Evolutionary conservation across 176 grass and related monocot genomes (phyloP).

Genomic region (Dendrocalamus sinicus): DNA sequence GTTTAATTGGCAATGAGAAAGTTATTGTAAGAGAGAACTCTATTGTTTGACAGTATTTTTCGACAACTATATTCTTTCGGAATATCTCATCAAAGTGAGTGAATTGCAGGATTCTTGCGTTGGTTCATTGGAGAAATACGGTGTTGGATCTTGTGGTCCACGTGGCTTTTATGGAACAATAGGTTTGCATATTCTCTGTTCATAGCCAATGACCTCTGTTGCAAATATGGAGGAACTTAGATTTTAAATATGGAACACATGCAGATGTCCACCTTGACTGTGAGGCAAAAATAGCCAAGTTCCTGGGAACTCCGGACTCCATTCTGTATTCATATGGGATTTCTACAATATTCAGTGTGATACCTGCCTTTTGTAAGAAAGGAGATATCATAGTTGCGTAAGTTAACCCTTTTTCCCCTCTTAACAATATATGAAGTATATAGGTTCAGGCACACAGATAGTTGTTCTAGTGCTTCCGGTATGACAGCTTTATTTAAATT

Average conservation of each 20-base stretch:
- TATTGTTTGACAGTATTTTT: slow-evolving; percentile 43
- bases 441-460: background rate
- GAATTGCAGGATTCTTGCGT: slow-evolving; percentile 76
- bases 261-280: slow-evolving; percentile 98
- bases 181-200: slow-evolving; percentile 58
- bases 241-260: slow-evolving; percentile 39
- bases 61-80: background rate
- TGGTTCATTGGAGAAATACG: slow-evolving; percentile 93
- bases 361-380: slow-evolving; percentile 98
- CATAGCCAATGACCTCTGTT: slow-evolving; percentile 17
- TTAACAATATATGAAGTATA: slow-evolving; percentile 10
- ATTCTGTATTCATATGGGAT: slow-evolving; percentile 96
- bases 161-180: slow-evolving; percentile 97
- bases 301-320: slow-evolving; percentile 84
- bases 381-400: slow-evolving; percentile 92
- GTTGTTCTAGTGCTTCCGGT: background rate
- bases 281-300: slow-evolving; percentile 87
- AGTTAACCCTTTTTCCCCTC: slow-evolving; percentile 52
- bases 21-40: slow-evolving; percentile 69
- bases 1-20: slow-evolving; percentile 88
- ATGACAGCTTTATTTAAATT: background rate
- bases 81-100: slow-evolving; percentile 38
- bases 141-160: slow-evolving; percentile 95
- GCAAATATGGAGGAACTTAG: slow-evolving; percentile 46
- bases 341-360: slow-evolving; percentile 96